Base-by-base conservation (phyloP, 2,329 filamentous ascomycete genomes). In the Diaporthe sp. region DNA sequence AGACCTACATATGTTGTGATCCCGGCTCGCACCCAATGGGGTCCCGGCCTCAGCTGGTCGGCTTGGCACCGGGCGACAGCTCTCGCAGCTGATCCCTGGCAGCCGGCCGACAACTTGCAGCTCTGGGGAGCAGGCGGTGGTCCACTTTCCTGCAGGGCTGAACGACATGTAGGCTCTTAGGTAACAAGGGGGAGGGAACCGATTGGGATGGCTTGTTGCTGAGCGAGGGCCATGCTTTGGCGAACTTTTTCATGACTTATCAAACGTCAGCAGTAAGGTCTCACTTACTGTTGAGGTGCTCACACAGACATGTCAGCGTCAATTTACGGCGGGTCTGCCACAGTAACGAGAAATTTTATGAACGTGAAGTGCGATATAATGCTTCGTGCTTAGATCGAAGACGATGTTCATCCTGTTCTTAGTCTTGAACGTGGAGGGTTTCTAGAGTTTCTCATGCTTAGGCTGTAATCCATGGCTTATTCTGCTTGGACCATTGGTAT, bases 11-110 rank as follows among this genome's bases (percentile, higher is more conserved):
- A 63, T 73, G 61, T 73, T 47, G 39, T 53, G 28, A 61, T 42
- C 68, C 71, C 71, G 71, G 58, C 61, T 34, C 47, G 20, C 47
- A 25, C 28, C 71, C 71, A 73, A 73, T 73, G 37, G 34, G 58
- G 28, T 5, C 34, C 58, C 28, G 17, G n/a, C 17, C n/a, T 31
- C 5, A 55, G 71, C 58, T 73, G 57, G 57, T 72, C 44, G 42
- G 71, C 71, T 72, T 72, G 71, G 49, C 65, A 55, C 34, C 34
- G 8, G 58, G 47, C 34, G 49, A 39, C 15, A 20, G n/a, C 65
- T 70, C 20, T 22, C 65, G 22, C 58, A 55, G 49, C 60, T 73
- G 58, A 63, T 55, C 58, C 61, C 71, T 73, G 58, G 60, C 34
- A 15, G 17, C 31, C 71, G 71, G 71, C 47, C 58, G 49, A 44